Base-by-base conservation (phyloP, 1,139 yeast genomes). In the Magnusiomyces suaveolens region DNA sequence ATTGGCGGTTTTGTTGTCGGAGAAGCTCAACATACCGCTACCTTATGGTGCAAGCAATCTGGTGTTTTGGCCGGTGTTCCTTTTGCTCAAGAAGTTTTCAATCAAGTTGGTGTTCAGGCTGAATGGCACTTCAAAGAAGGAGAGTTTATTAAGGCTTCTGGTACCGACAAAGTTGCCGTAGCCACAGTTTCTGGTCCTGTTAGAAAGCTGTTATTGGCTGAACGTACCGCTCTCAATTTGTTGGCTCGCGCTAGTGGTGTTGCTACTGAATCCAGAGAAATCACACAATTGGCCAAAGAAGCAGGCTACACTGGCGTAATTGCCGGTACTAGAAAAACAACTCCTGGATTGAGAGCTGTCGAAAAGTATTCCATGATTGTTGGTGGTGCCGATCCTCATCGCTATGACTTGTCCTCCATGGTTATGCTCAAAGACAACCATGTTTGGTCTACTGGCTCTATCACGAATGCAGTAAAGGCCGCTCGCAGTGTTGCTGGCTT, bases 261-360 rank as follows among this genome's bases (percentile, higher is more conserved):
- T 52, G 96, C 97, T n/a, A 85, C 96, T 0, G 68, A 69, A 60
- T 82, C 95, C 0, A 72, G 74, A 53, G 71, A 73, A 33, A 78
- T 90, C 14, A 73, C 83, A 54, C 66, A 72, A 21, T 70, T 81
- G 56, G 96, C 96, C 0, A 78, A 81, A 57, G 72, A 78, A 47
- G 72, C 79, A n/a, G 95, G 95, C 0, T 90, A 83, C 67, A 73
- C 73, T 1, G 97, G 97, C 0, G 76, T 84, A 39, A 87, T 90
- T 66, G 97, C 97, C 0, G 97, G 97, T n/a, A 90, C 97, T 1
- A 80, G 97, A 65, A 90, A 90, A 69, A 90, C 97, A n/a, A 90
- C 97, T 0, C 97, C 97, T 0, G 97, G 97, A 0, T 78, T 90
- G 60, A 79, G 97, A 64, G 75, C 82, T 47, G 72, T 90, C 56